phyloP scores from a whole-genome alignment of 345 rosid genomes.

The Brassica incana region DNA sequence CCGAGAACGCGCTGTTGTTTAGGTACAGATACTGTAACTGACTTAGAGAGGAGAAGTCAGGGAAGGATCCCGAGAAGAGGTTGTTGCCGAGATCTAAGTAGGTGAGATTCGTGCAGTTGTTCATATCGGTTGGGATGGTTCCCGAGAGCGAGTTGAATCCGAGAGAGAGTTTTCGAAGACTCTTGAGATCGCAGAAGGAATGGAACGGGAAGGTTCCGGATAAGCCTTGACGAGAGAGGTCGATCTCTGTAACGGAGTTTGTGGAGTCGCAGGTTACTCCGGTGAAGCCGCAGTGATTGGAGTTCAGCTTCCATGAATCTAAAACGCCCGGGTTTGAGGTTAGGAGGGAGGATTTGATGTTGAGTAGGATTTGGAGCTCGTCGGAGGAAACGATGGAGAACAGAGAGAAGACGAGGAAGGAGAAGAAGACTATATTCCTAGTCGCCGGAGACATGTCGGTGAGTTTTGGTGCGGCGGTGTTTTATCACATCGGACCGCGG shows the following conservation, averaged over 20 bases:
- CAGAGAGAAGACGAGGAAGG: conserved; percentile 32
- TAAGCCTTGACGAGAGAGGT: conserved; percentile 55
- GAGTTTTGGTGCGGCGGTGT: neutral
- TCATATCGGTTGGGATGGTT: conserved; percentile 40
- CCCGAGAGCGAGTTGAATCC: conserved; percentile 66
- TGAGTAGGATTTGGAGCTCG: conserved; percentile 56
- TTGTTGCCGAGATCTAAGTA: conserved; percentile 83
- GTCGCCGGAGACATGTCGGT: neutral
- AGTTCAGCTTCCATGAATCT: conserved; percentile 49
- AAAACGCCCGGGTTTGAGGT: conserved; percentile 41
- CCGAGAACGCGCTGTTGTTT: conserved; percentile 63
- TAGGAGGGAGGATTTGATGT: conserved; percentile 46
- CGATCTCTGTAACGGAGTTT: conserved; percentile 57
- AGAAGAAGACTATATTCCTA: neutral
- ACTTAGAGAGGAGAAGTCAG: conserved; percentile 52
- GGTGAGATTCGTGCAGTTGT: conserved; percentile 50
- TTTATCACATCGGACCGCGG: too few relatives aligned
- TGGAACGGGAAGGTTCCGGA: conserved; percentile 52
- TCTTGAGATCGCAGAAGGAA: conserved; percentile 59
- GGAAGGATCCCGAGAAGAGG: conserved; percentile 59
- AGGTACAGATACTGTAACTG: conserved; percentile 55
- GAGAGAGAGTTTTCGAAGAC: conserved; percentile 61
- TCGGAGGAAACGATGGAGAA: conserved; percentile 49
- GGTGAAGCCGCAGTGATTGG: conserved; percentile 48
- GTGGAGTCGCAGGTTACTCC: conserved; percentile 63